Percentiles rank a stretch among this genome's conserved stretches.
These are phyloP conservation scores for Teratosphaeria viscida DNA, from an alignment of 2,329 filamentous ascomycete genomes.

Conservation along the genomic window DNA sequence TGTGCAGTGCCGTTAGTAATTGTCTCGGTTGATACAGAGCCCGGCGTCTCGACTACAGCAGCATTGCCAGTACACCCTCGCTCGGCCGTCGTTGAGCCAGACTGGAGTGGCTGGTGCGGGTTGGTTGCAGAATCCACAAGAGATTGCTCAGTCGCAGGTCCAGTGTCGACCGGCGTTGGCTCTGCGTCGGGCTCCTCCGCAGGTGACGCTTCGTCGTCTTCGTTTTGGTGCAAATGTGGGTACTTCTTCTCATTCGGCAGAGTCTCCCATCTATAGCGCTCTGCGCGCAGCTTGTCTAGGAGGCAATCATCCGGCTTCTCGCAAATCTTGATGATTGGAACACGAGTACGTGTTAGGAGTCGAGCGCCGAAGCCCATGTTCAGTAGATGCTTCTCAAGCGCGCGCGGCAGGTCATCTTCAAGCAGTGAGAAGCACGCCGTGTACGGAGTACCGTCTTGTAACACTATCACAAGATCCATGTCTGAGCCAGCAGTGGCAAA, in stretches of 20 bases:
- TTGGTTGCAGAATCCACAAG: background rate
- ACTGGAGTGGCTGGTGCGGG: background rate
- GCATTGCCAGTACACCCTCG: background rate
- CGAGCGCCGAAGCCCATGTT: slow-evolving; percentile 64
- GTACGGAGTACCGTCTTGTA: slow-evolving; percentile 29
- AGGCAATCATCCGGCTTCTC: slow-evolving; percentile 56
- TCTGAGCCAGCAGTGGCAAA: slow-evolving; percentile 84
- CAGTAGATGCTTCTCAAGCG: slow-evolving; percentile 66
- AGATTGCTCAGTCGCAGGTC: background rate
- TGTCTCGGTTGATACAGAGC: background rate
- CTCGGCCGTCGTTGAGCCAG: background rate
- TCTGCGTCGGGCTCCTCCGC: background rate
- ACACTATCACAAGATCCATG: slow-evolving; percentile 75
- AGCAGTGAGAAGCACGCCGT: slow-evolving; percentile 32
- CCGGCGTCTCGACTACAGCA: background rate
- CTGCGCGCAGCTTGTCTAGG: slow-evolving; percentile 49
- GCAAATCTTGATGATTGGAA: slow-evolving; percentile 83
- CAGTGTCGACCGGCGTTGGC: background rate
- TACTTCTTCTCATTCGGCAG: slow-evolving; percentile 37
- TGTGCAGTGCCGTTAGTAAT: background rate
- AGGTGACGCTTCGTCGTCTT: slow-evolving; percentile 5
- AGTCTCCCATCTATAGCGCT: slow-evolving; percentile 63
- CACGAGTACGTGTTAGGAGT: slow-evolving; percentile 65
- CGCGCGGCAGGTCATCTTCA: slow-evolving; percentile 51
- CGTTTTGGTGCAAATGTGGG: slow-evolving; percentile 17